These are phyloP conservation scores for Cadophora sp. DNA, from an alignment of 2,329 filamentous ascomycete genomes.

Conservation along the genomic window DNA sequence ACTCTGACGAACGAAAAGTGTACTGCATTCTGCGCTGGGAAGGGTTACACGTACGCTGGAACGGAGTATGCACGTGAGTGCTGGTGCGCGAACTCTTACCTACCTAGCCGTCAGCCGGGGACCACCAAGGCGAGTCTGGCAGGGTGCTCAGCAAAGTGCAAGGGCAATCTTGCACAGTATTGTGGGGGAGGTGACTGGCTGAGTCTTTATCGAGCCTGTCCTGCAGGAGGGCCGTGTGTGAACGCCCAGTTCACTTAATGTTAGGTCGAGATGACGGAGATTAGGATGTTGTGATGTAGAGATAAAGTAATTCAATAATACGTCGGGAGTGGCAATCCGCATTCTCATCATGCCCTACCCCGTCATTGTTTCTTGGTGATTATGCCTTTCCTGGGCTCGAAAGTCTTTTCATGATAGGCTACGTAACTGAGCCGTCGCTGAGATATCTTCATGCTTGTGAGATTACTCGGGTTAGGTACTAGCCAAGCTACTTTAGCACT, in stretches of 20 bases:
- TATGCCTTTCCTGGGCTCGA: too few species aligned
- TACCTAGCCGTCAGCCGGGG: constrained; percentile 23
- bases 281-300: too few species aligned
- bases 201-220: constrained; percentile 16
- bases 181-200: constrained; percentile 16
- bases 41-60: constrained; percentile 49
- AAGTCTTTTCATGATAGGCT: too few species aligned
- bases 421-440: too few species aligned
- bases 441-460: too few species aligned
- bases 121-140: constrained; percentile 14
- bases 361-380: too few species aligned
- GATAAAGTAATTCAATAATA: too few species aligned
- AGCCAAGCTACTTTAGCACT: too few species aligned
- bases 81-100: constrained; percentile 45
- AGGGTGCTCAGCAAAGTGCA: constrained; percentile 13
- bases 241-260: not conserved
- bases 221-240: not conserved
- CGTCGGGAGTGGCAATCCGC: too few species aligned
- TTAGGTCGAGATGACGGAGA: too few species aligned
- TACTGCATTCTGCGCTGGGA: constrained; percentile 19
- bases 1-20: constrained; percentile 26
- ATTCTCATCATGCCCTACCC: too few species aligned
- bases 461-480: too few species aligned
- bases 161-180: constrained; percentile 2
- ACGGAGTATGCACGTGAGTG: constrained; percentile 57